These are phyloP conservation scores for Echites panduratus DNA, from an alignment of 257 asterid genomes.

Conservation along the genomic window DNA sequence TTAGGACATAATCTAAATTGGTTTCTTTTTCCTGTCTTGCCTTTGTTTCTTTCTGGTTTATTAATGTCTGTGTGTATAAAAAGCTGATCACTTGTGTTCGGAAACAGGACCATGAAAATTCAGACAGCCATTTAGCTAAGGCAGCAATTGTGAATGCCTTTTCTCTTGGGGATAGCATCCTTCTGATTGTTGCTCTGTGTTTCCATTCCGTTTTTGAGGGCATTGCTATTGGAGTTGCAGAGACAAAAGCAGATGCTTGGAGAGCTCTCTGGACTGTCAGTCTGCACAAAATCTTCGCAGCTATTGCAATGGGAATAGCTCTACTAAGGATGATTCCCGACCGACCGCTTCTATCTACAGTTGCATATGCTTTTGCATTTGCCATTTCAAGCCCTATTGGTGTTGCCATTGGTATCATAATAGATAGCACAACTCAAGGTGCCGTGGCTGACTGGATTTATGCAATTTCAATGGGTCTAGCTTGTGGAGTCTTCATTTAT, in stretches of 20 bases:
- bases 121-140: slow-evolving; percentile 28
- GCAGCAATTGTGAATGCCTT: slow-evolving; percentile 40
- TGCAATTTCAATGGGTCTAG: slow-evolving; percentile 85
- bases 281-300: slow-evolving; percentile 86
- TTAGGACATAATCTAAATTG: slow-evolving; percentile 7
- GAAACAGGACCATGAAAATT: slow-evolving; percentile 13
- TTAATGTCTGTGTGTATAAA: not conserved
- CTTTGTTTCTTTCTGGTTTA: not conserved
- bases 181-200: slow-evolving; percentile 66
- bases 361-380: slow-evolving; percentile 68
- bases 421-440: slow-evolving; percentile 78
- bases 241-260: slow-evolving; percentile 77
- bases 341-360: slow-evolving; percentile 72
- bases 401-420: slow-evolving; percentile 70
- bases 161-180: slow-evolving; percentile 64
- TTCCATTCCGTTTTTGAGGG: slow-evolving; percentile 93
- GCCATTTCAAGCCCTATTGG: slow-evolving; percentile 87
- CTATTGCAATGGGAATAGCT: slow-evolving; percentile 92
- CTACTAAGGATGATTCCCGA: slow-evolving; percentile 85
- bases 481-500: slow-evolving; percentile 80
- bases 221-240: slow-evolving; percentile 86
- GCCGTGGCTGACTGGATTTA: slow-evolving; percentile 73
- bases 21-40: not conserved
- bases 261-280: slow-evolving; percentile 82
- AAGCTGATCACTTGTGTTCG: slow-evolving; percentile 1